Evolutionary conservation across 352 stramenopile species (phyloP).

Genomic region (Porosira glacialis): DNA sequence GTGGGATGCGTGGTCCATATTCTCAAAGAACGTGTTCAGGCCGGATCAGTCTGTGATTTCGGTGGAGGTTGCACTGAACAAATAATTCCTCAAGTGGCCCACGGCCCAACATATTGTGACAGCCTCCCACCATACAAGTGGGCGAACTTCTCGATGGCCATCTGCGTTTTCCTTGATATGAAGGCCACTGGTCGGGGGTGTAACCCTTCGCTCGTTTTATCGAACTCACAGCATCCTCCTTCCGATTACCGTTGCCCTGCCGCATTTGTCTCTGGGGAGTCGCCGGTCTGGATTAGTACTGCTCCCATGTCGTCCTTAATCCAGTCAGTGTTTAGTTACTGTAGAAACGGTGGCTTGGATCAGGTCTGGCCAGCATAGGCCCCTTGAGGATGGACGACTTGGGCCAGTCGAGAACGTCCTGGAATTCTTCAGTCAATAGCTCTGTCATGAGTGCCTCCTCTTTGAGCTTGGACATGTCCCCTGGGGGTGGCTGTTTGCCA

Average conservation of each 20-base stretch:
- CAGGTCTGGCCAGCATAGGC: slow-evolving; percentile 18
- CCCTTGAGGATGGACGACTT: slow-evolving; percentile 11
- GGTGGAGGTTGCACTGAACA: too few species aligned
- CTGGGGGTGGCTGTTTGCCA: background rate
- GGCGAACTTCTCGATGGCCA: slow-evolving; percentile 7
- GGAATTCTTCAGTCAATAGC: background rate
- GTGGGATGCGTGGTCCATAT: too few species aligned
- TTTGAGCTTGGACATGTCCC: slow-evolving; percentile 16
- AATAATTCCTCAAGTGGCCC: too few species aligned
- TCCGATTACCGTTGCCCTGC: slow-evolving; percentile 20
- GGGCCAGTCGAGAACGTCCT: background rate
- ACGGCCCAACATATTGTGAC: slow-evolving; percentile 18
- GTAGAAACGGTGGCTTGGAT: slow-evolving; percentile 10
- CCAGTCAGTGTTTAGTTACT: slow-evolving; percentile 38
- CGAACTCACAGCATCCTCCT: slow-evolving; percentile 29
- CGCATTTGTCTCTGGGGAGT: slow-evolving; percentile 6
- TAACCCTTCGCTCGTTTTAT: background rate
- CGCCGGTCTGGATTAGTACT: slow-evolving; percentile 12
- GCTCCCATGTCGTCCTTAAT: slow-evolving; percentile 19
- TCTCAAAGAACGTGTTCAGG: too few species aligned
- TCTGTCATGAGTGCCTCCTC: background rate
- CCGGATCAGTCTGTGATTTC: too few species aligned
- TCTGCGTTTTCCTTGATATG: background rate
- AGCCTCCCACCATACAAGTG: slow-evolving; percentile 39
- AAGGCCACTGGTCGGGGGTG: slow-evolving; percentile 10